These are phyloP conservation scores for Cyclocybe aegerita DNA, from an alignment of 768 basidiomycete genomes.

Conservation along the genomic window DNA sequence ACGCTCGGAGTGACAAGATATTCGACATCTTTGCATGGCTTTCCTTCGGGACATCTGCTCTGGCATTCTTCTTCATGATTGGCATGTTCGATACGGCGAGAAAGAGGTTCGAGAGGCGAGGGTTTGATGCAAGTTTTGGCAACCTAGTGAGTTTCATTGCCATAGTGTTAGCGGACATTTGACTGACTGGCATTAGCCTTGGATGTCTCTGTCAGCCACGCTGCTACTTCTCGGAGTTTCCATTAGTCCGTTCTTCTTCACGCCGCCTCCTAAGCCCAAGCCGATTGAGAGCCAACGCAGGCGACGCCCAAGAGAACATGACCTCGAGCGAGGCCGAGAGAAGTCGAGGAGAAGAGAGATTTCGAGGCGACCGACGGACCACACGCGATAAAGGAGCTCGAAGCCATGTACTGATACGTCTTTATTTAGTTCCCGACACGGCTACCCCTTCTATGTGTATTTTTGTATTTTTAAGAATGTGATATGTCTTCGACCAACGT, in stretches of 20 bases:
- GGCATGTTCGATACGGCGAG: constrained; percentile 33
- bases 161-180: neutral
- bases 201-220: constrained; percentile 33
- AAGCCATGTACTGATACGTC: too few species aligned
- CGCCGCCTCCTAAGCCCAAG: constrained; percentile 8
- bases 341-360: too few species aligned
- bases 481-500: too few species aligned
- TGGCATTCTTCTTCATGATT: constrained; percentile 39
- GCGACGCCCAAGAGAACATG: neutral
- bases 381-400: too few species aligned
- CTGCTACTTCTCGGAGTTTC: constrained; percentile 25
- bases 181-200: constrained; percentile 22
- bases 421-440: too few species aligned
- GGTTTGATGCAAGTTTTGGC: constrained; percentile 33
- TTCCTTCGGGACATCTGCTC: constrained; percentile 26
- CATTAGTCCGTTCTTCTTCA: constrained; percentile 18
- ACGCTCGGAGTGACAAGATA: constrained; percentile 23
- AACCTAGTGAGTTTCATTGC: constrained; percentile 29
- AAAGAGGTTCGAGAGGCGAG: constrained; percentile 28
- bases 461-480: too few species aligned
- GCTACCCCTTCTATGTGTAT: too few species aligned
- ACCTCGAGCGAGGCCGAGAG: neutral
- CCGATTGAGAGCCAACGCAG: neutral
- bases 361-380: too few species aligned
- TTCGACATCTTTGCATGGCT: constrained; percentile 26